Conservation (phyloP, 73 alveolate species). For the Blepharisma japonicum region DNA sequence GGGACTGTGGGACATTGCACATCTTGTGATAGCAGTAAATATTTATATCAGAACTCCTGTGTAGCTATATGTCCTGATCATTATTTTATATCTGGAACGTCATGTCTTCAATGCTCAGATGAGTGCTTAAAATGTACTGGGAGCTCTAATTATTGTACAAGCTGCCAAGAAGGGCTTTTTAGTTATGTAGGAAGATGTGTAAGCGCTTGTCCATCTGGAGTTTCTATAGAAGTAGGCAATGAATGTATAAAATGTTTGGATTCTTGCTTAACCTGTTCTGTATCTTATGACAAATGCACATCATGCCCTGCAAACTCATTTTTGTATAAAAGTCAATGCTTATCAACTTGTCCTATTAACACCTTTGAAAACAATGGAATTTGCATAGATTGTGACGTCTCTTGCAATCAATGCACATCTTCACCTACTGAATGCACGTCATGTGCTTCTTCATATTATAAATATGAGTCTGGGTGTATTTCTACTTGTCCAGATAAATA, state of each 20-base stretch:
- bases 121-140: background rate
- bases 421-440: background rate
- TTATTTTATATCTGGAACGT: background rate
- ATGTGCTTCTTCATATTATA: background rate
- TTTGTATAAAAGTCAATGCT: background rate
- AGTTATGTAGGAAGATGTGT: slow-evolving; percentile 1
- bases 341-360: slow-evolving; percentile 1
- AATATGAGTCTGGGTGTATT: background rate
- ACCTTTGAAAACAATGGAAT: background rate
- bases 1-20: background rate
- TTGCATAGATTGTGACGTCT: background rate
- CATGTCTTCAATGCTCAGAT: background rate
- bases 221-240: background rate
- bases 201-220: background rate
- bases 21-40: background rate
- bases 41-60: background rate
- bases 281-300: background rate
- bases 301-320: background rate
- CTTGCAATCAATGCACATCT: background rate
- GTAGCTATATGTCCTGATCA: background rate
- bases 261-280: background rate
- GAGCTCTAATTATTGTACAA: background rate
- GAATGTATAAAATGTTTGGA: background rate
- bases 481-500: slow-evolving; percentile 17
- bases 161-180: background rate